These are phyloP conservation scores for Linnemannia hyalina DNA, from an alignment of 192 early-diverging fungal species.

Conservation along the genomic window DNA sequence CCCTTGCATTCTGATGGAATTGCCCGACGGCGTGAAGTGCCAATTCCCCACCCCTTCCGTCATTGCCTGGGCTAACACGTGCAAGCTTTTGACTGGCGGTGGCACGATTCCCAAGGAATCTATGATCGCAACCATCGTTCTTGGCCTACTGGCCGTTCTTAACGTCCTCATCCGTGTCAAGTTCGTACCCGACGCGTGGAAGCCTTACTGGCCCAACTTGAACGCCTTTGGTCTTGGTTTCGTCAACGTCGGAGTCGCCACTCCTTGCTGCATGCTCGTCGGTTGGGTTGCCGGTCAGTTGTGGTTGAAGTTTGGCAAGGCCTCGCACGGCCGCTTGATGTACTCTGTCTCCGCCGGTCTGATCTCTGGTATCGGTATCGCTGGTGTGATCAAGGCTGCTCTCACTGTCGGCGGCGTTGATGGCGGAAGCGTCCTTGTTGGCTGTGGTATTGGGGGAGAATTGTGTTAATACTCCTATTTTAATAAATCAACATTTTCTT, in stretches of 20 bases:
- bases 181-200: conserved; percentile 64
- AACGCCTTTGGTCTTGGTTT: conserved; percentile 70
- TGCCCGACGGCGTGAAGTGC: conserved; percentile 23
- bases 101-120: conserved; percentile 52
- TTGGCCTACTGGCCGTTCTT: conserved; percentile 47
- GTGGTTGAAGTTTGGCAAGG: conserved; percentile 51
- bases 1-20: conserved; percentile 66
- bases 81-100: conserved; percentile 58
- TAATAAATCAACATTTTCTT: no score
- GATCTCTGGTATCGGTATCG: conserved; percentile 66
- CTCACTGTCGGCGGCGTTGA: conserved; percentile 55
- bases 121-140: conserved; percentile 61
- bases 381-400: conserved; percentile 61
- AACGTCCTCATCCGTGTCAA: conserved; percentile 56
- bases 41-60: conserved; percentile 57
- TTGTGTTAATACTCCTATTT: conserved; percentile 4
- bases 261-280: conserved; percentile 59
- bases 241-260: conserved; percentile 45
- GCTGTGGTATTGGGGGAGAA: neutral
- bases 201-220: conserved; percentile 68
- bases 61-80: conserved; percentile 58
- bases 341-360: conserved; percentile 62
- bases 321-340: conserved; percentile 54
- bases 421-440: conserved; percentile 21
- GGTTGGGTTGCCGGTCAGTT: conserved; percentile 48